These are phyloP conservation scores for Gracilariopsis chorda DNA, from an alignment of 23 red algal species.

Conservation along the genomic window DNA sequence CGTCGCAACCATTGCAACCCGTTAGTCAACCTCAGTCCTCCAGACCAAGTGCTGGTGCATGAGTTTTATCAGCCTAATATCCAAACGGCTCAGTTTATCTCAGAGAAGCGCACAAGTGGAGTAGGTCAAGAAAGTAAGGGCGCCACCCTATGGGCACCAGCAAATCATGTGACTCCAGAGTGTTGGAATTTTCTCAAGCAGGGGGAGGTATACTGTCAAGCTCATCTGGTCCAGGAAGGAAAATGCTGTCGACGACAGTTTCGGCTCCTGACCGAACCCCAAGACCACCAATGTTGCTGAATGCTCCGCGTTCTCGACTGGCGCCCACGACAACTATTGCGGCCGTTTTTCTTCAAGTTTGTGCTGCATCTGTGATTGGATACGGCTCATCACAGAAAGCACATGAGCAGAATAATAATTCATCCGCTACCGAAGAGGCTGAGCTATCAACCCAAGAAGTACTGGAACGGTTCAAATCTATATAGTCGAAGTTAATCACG, in stretches of 20 bases:
- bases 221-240: constrained; percentile 14
- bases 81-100: background rate
- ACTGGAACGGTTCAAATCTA: constrained; percentile 69
- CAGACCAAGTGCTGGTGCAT: background rate
- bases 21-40: background rate
- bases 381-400: background rate
- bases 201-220: background rate
- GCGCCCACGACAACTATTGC: background rate
- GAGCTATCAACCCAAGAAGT: constrained; percentile 69
- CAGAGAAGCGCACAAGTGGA: constrained; percentile 26
- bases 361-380: background rate
- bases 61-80: background rate
- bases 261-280: background rate
- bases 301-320: background rate
- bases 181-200: background rate
- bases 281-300: background rate
- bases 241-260: background rate
- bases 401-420: background rate
- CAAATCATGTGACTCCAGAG: background rate
- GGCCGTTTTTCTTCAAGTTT: background rate
- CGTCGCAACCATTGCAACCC: background rate
- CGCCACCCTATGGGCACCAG: background rate
- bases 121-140: constrained; percentile 1
- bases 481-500: constrained; percentile 47
- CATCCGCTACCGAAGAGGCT: background rate